Conservation (phyloP, 2,329 filamentous ascomycete species). For the Exserohilum turcica region DNA sequence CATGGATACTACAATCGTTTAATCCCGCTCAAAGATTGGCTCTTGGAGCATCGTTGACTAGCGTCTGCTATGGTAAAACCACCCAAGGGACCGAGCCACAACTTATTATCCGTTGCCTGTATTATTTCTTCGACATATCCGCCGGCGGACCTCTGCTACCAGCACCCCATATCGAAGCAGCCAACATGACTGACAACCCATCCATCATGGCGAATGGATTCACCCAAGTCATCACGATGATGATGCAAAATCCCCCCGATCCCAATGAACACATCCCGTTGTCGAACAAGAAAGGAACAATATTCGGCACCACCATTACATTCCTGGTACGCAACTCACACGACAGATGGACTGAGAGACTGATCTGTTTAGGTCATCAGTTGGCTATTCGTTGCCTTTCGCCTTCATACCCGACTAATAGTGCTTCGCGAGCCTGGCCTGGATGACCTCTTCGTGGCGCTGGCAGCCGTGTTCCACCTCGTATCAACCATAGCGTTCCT, state of each 20-base stretch:
- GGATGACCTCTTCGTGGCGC: constrained; percentile 43
- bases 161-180: neutral
- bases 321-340: constrained; percentile 34
- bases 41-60: neutral
- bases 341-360: neutral
- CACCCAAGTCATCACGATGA: constrained; percentile 16
- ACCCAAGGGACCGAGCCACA: neutral
- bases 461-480: constrained; percentile 34
- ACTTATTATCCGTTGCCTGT: neutral
- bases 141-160: neutral
- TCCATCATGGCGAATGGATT: constrained; percentile 15
- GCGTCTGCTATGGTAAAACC: neutral
- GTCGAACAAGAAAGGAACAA: constrained; percentile 26
- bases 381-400: constrained; percentile 33
- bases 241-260: constrained; percentile 30
- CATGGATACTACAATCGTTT: neutral
- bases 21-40: neutral
- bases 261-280: constrained; percentile 29
- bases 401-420: constrained; percentile 34
- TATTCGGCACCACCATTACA: constrained; percentile 35
- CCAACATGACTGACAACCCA: neutral
- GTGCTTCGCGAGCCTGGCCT: constrained; percentile 39
- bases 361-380: constrained; percentile 28
- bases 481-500: constrained; percentile 27
- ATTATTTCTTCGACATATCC: neutral